Evolutionary conservation across 495 filamentous ascomycete species (phyloP).

Genomic region (Penicillium lividum): DNA sequence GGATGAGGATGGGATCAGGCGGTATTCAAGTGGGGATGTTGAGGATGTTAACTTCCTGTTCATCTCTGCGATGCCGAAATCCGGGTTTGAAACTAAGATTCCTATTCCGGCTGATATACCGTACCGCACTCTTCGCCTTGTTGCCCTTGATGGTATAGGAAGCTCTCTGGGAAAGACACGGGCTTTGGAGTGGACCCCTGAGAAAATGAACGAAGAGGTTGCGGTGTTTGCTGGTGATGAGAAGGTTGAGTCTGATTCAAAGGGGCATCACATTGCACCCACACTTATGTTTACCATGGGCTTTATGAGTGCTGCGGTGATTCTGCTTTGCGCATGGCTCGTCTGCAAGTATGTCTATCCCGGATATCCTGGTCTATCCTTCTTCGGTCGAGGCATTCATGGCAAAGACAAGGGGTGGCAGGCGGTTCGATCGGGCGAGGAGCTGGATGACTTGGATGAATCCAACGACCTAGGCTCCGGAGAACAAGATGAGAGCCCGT

Average conservation of each 20-base stretch:
- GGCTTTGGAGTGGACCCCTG: constrained; percentile 15
- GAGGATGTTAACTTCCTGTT: constrained; percentile 16
- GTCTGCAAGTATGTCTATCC: constrained; percentile 1
- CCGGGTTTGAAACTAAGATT: constrained; percentile 37
- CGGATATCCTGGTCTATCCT: background rate
- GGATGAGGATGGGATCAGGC: background rate
- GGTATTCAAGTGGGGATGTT: background rate
- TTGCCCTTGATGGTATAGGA: constrained; percentile 18
- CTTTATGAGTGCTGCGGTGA: constrained; percentile 10
- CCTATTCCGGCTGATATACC: constrained; percentile 16
- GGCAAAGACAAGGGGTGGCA: background rate
- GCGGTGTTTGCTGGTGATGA: constrained; percentile 9
- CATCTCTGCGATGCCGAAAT: constrained; percentile 30
- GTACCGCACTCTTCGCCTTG: constrained; percentile 16
- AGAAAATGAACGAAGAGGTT: constrained; percentile 13
- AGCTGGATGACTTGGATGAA: constrained; percentile 17
- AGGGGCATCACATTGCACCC: background rate
- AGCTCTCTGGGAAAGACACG: constrained; percentile 6
- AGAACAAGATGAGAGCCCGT: background rate
- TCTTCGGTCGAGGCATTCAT: background rate
- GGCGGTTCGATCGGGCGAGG: constrained; percentile 3
- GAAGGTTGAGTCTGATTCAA: background rate
- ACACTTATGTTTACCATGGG: constrained; percentile 14
- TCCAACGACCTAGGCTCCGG: constrained; percentile 13
- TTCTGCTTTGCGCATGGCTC: constrained; percentile 15